phyloP scores from a whole-genome alignment of 768 basidiomycete species.

The Dentipellis fragilis region DNA sequence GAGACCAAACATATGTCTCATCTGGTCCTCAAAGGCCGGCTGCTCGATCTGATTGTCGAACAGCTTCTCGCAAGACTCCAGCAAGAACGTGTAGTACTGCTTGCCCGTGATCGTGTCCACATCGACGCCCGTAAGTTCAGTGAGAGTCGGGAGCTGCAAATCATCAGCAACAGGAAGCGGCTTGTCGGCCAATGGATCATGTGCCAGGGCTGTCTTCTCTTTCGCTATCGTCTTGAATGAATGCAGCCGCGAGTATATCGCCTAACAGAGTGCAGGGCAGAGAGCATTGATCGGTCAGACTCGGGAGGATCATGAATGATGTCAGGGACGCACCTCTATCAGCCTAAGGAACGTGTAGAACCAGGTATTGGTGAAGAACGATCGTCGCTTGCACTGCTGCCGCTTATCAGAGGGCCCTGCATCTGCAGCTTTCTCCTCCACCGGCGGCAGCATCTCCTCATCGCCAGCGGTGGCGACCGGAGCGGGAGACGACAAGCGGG shows the following conservation, averaged over 20 bases:
- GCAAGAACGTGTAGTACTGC: conserved; percentile 73
- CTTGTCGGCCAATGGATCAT: conserved; percentile 13
- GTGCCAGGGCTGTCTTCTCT: conserved; percentile 3
- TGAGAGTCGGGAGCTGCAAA: conserved; percentile 24
- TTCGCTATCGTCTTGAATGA: conserved; percentile 62
- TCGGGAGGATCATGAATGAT: background rate
- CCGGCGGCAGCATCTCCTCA: conserved; percentile 19
- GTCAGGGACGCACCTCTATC: conserved; percentile 55
- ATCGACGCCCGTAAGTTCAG: conserved; percentile 11
- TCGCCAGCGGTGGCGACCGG: conserved; percentile 23
- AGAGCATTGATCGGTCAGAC: background rate
- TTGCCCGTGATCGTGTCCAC: conserved; percentile 33
- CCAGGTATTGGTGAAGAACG: conserved; percentile 84
- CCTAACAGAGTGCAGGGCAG: conserved; percentile 28
- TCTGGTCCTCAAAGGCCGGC: conserved; percentile 79
- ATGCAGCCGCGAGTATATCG: conserved; percentile 73
- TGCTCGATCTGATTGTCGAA: conserved; percentile 93
- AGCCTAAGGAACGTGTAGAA: conserved; percentile 82
- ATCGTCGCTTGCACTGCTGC: conserved; percentile 31
- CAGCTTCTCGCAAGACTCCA: conserved; percentile 81
- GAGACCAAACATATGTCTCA: conserved; percentile 80
- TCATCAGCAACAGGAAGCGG: conserved; percentile 28
- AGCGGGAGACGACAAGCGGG: conserved; percentile 55
- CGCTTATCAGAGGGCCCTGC: conserved; percentile 15
- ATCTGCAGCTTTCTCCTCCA: conserved; percentile 1